Conservation (phyloP, 192 early-diverging fungal species). For the Pilobolus umbonatus region DNA sequence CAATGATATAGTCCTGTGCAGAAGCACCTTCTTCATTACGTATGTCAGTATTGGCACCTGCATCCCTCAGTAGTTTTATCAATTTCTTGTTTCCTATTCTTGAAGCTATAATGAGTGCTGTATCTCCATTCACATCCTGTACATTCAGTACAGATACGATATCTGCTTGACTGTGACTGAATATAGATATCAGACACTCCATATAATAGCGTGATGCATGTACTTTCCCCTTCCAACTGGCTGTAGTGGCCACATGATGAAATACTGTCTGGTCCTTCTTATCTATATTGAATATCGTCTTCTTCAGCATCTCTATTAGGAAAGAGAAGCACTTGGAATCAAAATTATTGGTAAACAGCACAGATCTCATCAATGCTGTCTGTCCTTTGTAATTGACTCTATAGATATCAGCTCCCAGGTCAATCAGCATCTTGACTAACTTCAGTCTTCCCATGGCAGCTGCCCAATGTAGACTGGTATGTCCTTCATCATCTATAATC, state of each 20-base stretch:
- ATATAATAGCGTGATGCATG: constrained; percentile 84
- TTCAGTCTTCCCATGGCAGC: constrained; percentile 81
- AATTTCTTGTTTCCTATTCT: constrained; percentile 57
- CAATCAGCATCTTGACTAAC: constrained; percentile 70
- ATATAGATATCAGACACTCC: constrained; percentile 74
- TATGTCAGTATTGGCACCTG: constrained; percentile 42
- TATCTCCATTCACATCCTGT: constrained; percentile 81
- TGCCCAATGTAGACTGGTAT: constrained; percentile 94
- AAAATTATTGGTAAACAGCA: constrained; percentile 85
- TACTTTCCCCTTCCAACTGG: constrained; percentile 64
- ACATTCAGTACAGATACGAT: constrained; percentile 72
- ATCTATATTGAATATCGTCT: constrained; percentile 74
- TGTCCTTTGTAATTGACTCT: constrained; percentile 80
- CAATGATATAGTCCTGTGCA: constrained; percentile 5
- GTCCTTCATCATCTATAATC: constrained; percentile 92
- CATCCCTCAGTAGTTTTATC: constrained; percentile 52
- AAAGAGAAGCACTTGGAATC: constrained; percentile 75
- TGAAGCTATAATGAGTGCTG: constrained; percentile 61
- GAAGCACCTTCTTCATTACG: constrained; percentile 10
- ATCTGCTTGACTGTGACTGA: constrained; percentile 66
- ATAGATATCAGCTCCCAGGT: constrained; percentile 68
- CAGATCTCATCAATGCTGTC: constrained; percentile 85
- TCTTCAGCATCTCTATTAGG: constrained; percentile 70
- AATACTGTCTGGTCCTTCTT: constrained; percentile 78
- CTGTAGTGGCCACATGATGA: constrained; percentile 80